Evolutionary conservation across 306 rosid species (phyloP).

Genomic region (Rubus idaeus): DNA sequence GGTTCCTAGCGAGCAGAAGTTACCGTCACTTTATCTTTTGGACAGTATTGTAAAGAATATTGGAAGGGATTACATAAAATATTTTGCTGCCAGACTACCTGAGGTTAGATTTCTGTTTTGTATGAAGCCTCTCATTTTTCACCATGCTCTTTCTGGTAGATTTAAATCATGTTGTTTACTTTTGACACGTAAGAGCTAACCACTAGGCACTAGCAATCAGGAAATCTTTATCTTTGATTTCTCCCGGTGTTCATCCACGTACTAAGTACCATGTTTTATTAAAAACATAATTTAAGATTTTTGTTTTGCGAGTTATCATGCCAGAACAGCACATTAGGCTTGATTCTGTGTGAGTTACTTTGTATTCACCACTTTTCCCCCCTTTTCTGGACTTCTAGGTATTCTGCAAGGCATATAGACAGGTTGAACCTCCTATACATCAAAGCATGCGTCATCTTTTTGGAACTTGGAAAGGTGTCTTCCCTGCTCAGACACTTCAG

Average conservation of each 20-base stretch:
- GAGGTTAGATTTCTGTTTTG: constrained; percentile 69
- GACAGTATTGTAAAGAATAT: constrained; percentile 98
- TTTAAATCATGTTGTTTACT: not conserved
- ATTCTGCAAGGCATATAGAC: constrained; percentile 84
- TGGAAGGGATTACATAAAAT: constrained; percentile 88
- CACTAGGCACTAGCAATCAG: not conserved
- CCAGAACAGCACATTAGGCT: not conserved
- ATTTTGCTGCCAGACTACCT: constrained; percentile 74
- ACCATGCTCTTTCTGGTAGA: not conserved
- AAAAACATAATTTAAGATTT: not conserved
- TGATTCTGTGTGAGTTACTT: constrained; percentile 34
- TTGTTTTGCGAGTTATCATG: constrained; percentile 16
- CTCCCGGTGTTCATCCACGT: constrained; percentile 18
- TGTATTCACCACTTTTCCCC: constrained; percentile 18
- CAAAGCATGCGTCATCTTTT: constrained; percentile 86
- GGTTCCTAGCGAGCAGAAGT: constrained; percentile 91
- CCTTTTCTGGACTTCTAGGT: constrained; percentile 55
- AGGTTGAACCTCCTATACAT: constrained; percentile 71
- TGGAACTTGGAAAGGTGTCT: constrained; percentile 96
- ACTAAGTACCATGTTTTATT: constrained; percentile 23
- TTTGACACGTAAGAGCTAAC: not conserved
- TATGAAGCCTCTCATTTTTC: constrained; percentile 15
- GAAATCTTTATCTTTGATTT: constrained; percentile 10
- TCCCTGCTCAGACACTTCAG: constrained; percentile 79
- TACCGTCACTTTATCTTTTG: constrained; percentile 89